Evolutionary conservation across 2,329 filamentous ascomycete species (phyloP).

Genomic region (Colletotrichum aenigma): DNA sequence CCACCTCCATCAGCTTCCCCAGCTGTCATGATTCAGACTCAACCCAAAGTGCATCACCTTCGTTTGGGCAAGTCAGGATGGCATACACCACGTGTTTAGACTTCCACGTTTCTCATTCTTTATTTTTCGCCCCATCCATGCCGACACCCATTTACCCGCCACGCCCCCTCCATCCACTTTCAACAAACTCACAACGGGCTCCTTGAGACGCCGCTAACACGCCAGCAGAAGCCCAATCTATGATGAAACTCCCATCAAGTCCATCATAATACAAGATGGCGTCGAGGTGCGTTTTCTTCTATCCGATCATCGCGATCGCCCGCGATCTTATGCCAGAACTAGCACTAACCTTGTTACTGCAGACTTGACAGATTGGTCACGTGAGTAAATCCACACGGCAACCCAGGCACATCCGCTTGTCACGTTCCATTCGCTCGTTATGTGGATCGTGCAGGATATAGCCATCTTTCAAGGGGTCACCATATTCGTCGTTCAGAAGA

Average conservation of each 20-base stretch:
- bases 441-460: neutral
- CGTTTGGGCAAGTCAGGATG: constrained; percentile 16
- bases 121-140: neutral
- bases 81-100: constrained; percentile 13
- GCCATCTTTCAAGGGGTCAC: neutral
- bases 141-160: neutral
- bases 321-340: neutral
- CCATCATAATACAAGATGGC: constrained; percentile 53
- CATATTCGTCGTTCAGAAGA: neutral
- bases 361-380: constrained; percentile 87
- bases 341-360: constrained; percentile 32
- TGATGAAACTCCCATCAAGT: constrained; percentile 23
- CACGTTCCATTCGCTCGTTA: neutral
- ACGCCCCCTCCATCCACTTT: neutral
- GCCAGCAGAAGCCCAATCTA: constrained; percentile 8
- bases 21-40: constrained; percentile 11
- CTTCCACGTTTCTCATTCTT: neutral
- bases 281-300: constrained; percentile 50
- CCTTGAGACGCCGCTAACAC: neutral
- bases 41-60: constrained; percentile 12
- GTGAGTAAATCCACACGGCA: constrained; percentile 59
- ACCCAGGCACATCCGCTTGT: neutral
- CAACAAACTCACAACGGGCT: neutral
- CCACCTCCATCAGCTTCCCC: neutral
- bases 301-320: neutral